Evolutionary conservation across 108 stramenopile species (phyloP), one percentile per base, ranked within the genome.

Genomic region (Pseudonitzschia pungens): DNA sequence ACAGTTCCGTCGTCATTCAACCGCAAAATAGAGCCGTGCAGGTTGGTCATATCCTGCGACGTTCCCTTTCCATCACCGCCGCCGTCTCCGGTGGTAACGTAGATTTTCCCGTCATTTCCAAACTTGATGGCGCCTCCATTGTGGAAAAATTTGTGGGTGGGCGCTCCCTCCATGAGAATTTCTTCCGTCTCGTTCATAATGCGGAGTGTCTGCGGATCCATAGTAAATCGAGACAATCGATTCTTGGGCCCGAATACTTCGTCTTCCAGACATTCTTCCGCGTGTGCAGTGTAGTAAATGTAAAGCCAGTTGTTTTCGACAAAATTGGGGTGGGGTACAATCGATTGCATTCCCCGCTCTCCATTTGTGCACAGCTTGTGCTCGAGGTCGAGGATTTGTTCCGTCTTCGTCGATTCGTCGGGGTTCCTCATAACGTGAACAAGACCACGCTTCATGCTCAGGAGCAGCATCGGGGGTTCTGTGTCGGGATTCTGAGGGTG

Each of bases 81-180:
- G 4, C 72, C 71, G 53, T 78, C 72, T 50, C 77, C 77, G 36
- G 63, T 70, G 16, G 76, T 69, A 16, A 81, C 36, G 33, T 73
- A 81, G n/a, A 81, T 24, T n/a, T 73, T 67, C 12, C 80, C 80
- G 68, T 81, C 80, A n/a, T 81, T 81, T 0, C 80, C 80, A 62
- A 76, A 81, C 22, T 36, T 33, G 20, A 81, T 60, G 52, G 63
- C 65, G 4, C 80, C 80, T 6, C 71, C 71, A 40, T 81, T 81
- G 56, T 81, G 80, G 44, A 62, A 43, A 15, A 71, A 31, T 9
- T 74, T 68, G 18, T 32, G 15, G 10, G 62, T 50, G 0, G 69
- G 59, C n/a, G 60, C 60, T 21, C 70, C 71, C 33, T 81, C 76
- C 51, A 81, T 44, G 4, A 81, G 59, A 16, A 73, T 65, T 55